Evolutionary conservation across 768 basidiomycete species (phyloP), one percentile per base, ranked within the genome.

Genomic region (Boletus barrowsii): DNA sequence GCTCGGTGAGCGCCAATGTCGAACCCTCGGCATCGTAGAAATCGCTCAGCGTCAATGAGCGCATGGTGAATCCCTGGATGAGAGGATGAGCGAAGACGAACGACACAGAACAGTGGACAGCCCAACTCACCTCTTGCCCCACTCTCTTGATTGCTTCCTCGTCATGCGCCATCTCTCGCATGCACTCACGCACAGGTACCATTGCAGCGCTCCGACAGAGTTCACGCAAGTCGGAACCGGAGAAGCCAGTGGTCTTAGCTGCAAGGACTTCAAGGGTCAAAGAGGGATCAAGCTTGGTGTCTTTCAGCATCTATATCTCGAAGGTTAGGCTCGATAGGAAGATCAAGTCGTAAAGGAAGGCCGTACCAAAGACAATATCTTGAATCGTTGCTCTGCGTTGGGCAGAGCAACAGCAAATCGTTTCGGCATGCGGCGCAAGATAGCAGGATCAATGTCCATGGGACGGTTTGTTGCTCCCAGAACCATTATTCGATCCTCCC

Each of bases 341-440:
- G 10, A 10, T 20, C n/a, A 43, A 3, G 20, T 10, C 32, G 30
- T 10, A 10, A 47, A 33, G 2, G 11, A 24, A 17, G 24, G 14
- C 68, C 80, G 48, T 61, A 94, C 93, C 55, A 98, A 74, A 0
- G 73, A 72, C 18, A 99, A 79, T 56, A 98, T 98, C 69, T 89
- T 93, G 49, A 83, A 73, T 32, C 97, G 80, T 60, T 98, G 94
- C 4, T 84, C 79, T 7, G 71, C 67, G 53, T 89, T 83, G 4
- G 97, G 97, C 15, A 98, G 76, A 6, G 82, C 77, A 53, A 99
- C 81, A 1, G 89, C 81, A 68, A 98, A 98, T 11, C 94, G 90
- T 70, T 96, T 98, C 1, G 97, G 97, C 93, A 99, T 94, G n/a
- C 95, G 87, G n/a, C 90, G 81, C 22, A 93, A 75, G 59, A 94